Evolutionary conservation across 2,329 filamentous ascomycete species (phyloP).

Genomic region (Hymenoscyphus fraxineus): DNA sequence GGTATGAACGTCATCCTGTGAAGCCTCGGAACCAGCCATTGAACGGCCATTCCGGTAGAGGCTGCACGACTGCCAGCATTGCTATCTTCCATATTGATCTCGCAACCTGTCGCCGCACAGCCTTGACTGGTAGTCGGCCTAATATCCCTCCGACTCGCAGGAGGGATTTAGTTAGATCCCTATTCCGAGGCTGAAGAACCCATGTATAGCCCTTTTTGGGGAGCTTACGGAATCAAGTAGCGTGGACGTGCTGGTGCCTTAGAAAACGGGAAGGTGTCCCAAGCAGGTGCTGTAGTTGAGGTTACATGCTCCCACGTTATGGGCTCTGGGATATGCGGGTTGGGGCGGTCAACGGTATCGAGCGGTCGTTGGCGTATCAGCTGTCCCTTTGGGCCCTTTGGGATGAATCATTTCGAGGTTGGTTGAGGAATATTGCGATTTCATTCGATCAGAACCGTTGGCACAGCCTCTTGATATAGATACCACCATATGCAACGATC

Average conservation of each 20-base stretch:
- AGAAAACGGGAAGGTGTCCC: not conserved
- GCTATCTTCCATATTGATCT: no score
- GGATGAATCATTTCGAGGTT: not conserved
- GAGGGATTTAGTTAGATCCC: not conserved
- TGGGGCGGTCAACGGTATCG: not conserved
- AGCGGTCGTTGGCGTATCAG: not conserved
- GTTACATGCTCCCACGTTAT: not conserved
- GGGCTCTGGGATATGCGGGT: not conserved
- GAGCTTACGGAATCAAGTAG: constrained; percentile 18
- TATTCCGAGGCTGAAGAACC: not conserved
- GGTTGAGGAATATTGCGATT: not conserved
- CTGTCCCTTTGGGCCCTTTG: not conserved
- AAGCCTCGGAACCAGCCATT: constrained; percentile 4
- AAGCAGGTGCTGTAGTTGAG: not conserved
- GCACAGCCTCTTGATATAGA: not conserved
- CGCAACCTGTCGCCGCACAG: no score
- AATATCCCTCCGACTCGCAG: constrained; percentile 20
- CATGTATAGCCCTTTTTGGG: not conserved
- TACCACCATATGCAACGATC: not conserved
- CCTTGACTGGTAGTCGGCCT: constrained; percentile 14
- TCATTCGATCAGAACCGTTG: not conserved
- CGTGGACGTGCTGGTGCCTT: constrained; percentile 18
- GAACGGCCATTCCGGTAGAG: not conserved
- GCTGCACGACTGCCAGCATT: not conserved
- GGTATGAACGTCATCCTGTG: constrained; percentile 16